These are phyloP conservation scores for Aspergillus neotritici DNA, from an alignment of 2,329 filamentous ascomycete species.

Conservation along the genomic window DNA sequence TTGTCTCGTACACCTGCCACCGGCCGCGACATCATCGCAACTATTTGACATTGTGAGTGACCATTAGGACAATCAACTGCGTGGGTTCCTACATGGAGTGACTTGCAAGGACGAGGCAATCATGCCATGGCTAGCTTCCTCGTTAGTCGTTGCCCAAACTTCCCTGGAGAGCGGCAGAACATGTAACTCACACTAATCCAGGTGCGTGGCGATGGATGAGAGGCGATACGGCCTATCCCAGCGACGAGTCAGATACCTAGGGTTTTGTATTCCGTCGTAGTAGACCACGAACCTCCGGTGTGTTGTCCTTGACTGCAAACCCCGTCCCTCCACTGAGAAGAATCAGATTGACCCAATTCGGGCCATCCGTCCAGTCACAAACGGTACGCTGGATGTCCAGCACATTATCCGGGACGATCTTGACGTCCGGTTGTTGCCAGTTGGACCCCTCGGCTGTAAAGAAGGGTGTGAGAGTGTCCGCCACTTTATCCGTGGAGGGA, in stretches of 20 bases:
- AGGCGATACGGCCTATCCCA: constrained; percentile 63
- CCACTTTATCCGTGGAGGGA: constrained; percentile 70
- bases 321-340: constrained; percentile 90
- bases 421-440: constrained; percentile 65
- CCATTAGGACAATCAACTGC: constrained; percentile 12
- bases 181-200: constrained; percentile 63
- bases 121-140: constrained; percentile 70
- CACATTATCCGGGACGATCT: constrained; percentile 74
- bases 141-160: constrained; percentile 9
- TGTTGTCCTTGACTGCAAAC: constrained; percentile 77
- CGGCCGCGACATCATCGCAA: constrained; percentile 94
- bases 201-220: constrained; percentile 80
- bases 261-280: background rate
- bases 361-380: constrained; percentile 65
- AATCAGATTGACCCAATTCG: constrained; percentile 63
- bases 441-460: constrained; percentile 62
- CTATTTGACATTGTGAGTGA: constrained; percentile 44
- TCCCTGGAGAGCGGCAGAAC: background rate
- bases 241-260: constrained; percentile 4
- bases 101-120: constrained; percentile 74
- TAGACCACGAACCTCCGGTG: constrained; percentile 65
- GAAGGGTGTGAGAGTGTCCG: constrained; percentile 60
- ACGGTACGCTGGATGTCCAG: constrained; percentile 70
- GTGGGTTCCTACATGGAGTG: constrained; percentile 69
- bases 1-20: constrained; percentile 80